Percentiles rank a stretch among this genome's conserved stretches.
Conservation (phyloP, 768 basidiomycete species). For the Russula emetica region DNA sequence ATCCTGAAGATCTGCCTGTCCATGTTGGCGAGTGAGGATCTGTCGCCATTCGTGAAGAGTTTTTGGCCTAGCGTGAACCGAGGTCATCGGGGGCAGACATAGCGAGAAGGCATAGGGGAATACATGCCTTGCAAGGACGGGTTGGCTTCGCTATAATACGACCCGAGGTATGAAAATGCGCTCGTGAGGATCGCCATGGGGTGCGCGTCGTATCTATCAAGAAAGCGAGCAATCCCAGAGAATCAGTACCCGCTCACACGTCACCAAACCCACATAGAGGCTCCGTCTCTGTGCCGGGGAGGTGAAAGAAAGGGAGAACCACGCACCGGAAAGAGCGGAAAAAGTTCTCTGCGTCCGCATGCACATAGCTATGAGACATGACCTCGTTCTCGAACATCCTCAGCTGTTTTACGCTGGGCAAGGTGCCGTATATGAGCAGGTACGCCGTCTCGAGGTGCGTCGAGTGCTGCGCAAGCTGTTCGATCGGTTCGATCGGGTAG, state of each 20-base stretch:
- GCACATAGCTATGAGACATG: constrained; percentile 60
- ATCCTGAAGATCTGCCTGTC: constrained; percentile 90
- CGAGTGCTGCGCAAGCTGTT: constrained; percentile 77
- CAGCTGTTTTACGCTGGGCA: constrained; percentile 62
- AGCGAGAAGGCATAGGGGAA: background rate
- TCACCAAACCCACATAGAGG: background rate
- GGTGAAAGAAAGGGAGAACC: background rate
- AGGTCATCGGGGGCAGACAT: background rate
- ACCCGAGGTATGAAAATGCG: constrained; percentile 83
- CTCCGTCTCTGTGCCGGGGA: background rate
- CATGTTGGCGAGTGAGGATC: constrained; percentile 68
- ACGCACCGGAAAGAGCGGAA: constrained; percentile 43
- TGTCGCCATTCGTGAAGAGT: constrained; percentile 67
- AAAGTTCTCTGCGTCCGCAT: constrained; percentile 41
- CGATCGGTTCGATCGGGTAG: constrained; percentile 92
- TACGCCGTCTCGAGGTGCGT: constrained; percentile 82
- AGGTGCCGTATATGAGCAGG: constrained; percentile 81
- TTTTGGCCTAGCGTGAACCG: constrained; percentile 52
- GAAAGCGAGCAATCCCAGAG: background rate
- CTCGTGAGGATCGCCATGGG: constrained; percentile 89
- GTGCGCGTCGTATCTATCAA: constrained; percentile 75
- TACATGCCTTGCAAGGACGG: constrained; percentile 73
- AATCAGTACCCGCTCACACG: background rate
- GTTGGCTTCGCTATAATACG: constrained; percentile 84
- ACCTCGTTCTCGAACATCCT: constrained; percentile 68